phyloP scores from a whole-genome alignment of 2,329 filamentous ascomycete species.

The Penicillium aurantiogriseum region DNA sequence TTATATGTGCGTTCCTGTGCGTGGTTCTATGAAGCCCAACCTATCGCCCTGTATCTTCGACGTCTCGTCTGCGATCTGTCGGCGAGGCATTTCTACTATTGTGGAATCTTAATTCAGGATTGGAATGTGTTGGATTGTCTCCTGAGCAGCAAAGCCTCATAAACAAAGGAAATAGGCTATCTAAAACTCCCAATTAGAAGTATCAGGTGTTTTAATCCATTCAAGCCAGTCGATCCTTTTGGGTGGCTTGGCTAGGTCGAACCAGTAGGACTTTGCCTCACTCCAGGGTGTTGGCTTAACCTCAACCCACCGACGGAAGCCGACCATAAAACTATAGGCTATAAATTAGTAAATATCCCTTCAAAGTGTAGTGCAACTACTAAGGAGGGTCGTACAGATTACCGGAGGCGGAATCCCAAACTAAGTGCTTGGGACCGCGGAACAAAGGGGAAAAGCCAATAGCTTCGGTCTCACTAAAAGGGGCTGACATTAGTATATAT shows the following conservation, averaged over 20 bases:
- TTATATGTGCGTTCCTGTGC: too few species aligned
- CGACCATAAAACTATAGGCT: neutral
- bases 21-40: too few species aligned
- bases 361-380: neutral
- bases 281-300: neutral
- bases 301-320: neutral
- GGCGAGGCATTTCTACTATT: too few species aligned
- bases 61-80: too few species aligned
- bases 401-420: neutral
- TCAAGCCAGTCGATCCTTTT: neutral
- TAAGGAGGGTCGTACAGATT: neutral
- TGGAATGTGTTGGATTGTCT: neutral
- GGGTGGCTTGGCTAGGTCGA: neutral
- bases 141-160: neutral
- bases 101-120: neutral
- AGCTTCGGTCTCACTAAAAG: neutral
- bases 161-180: neutral
- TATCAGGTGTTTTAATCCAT: neutral
- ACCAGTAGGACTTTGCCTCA: neutral
- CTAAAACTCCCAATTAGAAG: neutral
- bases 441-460: neutral
- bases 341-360: neutral
- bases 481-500: neutral
- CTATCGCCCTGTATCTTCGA: too few species aligned
- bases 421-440: neutral